Evolutionary conservation across 345 rosid genomes (phyloP).

Genomic region (Brassica nigra): DNA sequence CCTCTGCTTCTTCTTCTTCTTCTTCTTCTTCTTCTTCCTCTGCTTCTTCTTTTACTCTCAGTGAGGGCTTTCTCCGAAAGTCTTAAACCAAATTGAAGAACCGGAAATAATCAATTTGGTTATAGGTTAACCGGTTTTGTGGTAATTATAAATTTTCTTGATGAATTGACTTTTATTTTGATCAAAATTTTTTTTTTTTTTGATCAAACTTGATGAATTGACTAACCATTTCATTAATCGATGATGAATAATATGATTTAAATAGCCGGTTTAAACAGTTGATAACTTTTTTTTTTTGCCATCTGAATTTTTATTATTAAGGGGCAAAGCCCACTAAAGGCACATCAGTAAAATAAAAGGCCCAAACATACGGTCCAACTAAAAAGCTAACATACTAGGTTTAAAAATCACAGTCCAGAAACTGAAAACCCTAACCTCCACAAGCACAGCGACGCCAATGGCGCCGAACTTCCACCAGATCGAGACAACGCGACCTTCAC

Average conservation of each 20-base stretch:
- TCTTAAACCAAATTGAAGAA: background rate
- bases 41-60: background rate
- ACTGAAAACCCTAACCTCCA: no score
- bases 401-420: no score
- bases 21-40: slow-evolving; percentile 3
- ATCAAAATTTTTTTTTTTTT: no score
- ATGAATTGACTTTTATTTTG: background rate
- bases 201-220: background rate
- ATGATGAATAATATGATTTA: background rate
- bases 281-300: no score
- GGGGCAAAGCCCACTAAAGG: no score
- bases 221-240: background rate
- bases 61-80: background rate
- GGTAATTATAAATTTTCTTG: background rate
- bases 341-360: no score
- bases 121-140: background rate
- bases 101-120: slow-evolving; percentile 10
- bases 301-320: no score
- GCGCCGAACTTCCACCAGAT: no score
- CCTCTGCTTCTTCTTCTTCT: background rate
- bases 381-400: no score
- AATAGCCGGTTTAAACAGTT: background rate
- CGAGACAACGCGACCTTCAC: no score
- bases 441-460: no score
- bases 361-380: no score